Evolutionary conservation across 2,329 filamentous ascomycete species (phyloP).

Genomic region (Pezicula neosporulosa): DNA sequence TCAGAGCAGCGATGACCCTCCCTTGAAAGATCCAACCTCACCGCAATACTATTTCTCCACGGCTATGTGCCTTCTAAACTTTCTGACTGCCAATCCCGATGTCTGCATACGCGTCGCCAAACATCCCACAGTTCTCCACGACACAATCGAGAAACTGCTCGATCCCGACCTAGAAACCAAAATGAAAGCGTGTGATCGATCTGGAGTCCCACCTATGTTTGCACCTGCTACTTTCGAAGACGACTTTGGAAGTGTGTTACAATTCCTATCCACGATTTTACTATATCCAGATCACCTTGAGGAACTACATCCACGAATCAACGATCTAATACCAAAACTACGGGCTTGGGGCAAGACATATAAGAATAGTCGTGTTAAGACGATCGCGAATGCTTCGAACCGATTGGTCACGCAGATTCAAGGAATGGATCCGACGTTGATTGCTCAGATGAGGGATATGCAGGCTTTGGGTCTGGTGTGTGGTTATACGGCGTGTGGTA

Average conservation of each 20-base stretch:
- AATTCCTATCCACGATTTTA: conserved; percentile 22
- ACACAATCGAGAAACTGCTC: conserved; percentile 17
- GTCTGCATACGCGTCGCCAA: conserved; percentile 14
- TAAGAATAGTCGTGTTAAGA: conserved; percentile 9
- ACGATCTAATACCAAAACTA: conserved; percentile 18
- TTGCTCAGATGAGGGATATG: conserved; percentile 8
- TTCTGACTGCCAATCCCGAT: conserved; percentile 15
- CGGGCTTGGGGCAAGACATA: conserved; percentile 14
- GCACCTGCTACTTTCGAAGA: conserved; percentile 15
- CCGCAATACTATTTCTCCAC: conserved; percentile 20
- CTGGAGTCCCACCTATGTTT: conserved; percentile 3
- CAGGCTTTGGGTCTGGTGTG: conserved; percentile 16
- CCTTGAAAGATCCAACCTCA: background rate
- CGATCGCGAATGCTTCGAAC: conserved; percentile 14
- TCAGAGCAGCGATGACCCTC: conserved; percentile 15
- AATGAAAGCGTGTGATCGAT: conserved; percentile 18
- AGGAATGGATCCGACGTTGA: conserved; percentile 8
- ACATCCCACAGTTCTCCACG: conserved; percentile 14
- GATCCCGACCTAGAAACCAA: conserved; percentile 9
- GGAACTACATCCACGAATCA: conserved; percentile 11
- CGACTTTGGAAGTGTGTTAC: conserved; percentile 21
- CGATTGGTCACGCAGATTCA: conserved; percentile 18
- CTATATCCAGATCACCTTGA: conserved; percentile 12
- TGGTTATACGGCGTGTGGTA: conserved; percentile 11
- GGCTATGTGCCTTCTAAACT: conserved; percentile 18